Evolutionary conservation across 352 stramenopile species (phyloP).

Genomic region (Vaucheria bursata): DNA sequence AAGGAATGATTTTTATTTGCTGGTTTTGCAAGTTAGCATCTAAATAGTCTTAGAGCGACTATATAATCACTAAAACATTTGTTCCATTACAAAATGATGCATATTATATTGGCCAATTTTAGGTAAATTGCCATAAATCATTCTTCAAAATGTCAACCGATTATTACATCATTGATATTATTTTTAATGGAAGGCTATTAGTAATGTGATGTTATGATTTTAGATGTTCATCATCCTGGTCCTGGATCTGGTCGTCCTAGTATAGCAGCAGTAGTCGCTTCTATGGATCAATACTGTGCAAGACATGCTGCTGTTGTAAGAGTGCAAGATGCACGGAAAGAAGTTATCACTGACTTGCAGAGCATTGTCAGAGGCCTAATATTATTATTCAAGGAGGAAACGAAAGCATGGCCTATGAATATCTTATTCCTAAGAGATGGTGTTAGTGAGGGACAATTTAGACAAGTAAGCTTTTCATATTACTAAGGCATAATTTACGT

Average conservation of each 20-base stretch:
- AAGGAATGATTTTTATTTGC: not conserved
- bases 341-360: constrained; percentile 48
- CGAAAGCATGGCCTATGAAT: constrained; percentile 56
- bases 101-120: too few species aligned
- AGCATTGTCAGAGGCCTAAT: constrained; percentile 51
- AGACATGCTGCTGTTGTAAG: constrained; percentile 60
- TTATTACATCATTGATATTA: not conserved
- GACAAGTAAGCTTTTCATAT: constrained; percentile 54
- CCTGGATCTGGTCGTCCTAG: not conserved
- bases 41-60: too few species aligned
- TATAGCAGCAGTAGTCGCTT: constrained; percentile 67
- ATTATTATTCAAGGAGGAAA: constrained; percentile 60
- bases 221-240: constrained; percentile 10
- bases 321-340: constrained; percentile 64
- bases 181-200: not conserved
- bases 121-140: too few species aligned
- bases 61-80: too few species aligned
- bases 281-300: constrained; percentile 63
- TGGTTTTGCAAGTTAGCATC: too few species aligned
- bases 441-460: constrained; percentile 73
- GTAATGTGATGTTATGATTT: too few species aligned
- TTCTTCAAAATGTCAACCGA: too few species aligned
- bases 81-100: too few species aligned
- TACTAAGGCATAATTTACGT: not conserved
- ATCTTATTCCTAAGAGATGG: constrained; percentile 76